A percentile compares a stretch with the other conserved stretches of the same genome.
Evolutionary conservation across 805 yeast species (phyloP).

Genomic region (Ogataea polymorpha): DNA sequence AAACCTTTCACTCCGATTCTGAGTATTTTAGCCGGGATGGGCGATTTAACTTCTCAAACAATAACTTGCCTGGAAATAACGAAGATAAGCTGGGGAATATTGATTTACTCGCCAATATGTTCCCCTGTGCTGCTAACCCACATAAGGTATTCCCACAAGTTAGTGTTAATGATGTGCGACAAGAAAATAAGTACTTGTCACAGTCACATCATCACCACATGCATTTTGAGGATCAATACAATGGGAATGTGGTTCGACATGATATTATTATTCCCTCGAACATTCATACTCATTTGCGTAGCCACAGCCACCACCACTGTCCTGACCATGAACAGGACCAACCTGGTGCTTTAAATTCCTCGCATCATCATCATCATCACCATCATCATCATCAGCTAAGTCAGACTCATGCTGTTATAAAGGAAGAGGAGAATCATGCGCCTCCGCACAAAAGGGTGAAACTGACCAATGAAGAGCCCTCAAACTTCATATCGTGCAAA

Average conservation of each 20-base stretch:
- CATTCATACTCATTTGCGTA: conserved; percentile 12
- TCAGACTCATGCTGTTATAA: not conserved
- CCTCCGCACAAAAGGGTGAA: conserved; percentile 15
- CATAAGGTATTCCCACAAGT: not conserved
- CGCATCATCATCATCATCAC: not conserved
- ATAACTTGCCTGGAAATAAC: not conserved
- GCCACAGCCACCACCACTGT: conserved; percentile 9
- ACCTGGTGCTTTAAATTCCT: not conserved
- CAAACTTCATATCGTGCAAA: conserved; percentile 42
- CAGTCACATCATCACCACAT: conserved; percentile 29
- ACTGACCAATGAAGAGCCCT: conserved; percentile 36
- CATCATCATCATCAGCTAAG: not conserved
- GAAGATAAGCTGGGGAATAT: not conserved
- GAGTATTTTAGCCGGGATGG: not conserved
- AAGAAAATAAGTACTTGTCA: not conserved
- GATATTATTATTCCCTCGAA: conserved; percentile 29
- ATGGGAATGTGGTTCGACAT: conserved; percentile 27
- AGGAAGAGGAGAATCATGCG: not conserved
- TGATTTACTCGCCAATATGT: not conserved
- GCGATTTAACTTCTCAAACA: not conserved
- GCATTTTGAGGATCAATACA: conserved; percentile 28
- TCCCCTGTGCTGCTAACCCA: conserved; percentile 1
- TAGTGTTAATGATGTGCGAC: conserved; percentile 8
- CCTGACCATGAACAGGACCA: conserved; percentile 12
- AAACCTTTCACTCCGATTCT: not conserved